These are phyloP conservation scores for Exophiala mesophila DNA, from an alignment of 2,329 filamentous ascomycete genomes.

Conservation along the genomic window DNA sequence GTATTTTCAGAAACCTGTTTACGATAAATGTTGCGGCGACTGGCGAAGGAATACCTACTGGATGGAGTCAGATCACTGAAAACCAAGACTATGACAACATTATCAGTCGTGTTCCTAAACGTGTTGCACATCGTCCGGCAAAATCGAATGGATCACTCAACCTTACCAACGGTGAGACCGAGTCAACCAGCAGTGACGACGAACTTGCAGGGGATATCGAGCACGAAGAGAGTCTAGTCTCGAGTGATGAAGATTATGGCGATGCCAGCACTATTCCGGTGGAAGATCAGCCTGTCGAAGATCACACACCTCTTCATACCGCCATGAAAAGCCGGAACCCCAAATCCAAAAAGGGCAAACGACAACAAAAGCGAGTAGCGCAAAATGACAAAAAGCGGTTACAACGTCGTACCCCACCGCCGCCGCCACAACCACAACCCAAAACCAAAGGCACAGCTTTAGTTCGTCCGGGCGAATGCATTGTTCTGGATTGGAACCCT, in stretches of 20 bases:
- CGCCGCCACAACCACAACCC: slow-evolving; percentile 19
- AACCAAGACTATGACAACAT: slow-evolving; percentile 20
- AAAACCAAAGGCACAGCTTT: slow-evolving; percentile 44
- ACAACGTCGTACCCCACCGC: slow-evolving; percentile 14
- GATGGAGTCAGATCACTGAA: slow-evolving; percentile 55
- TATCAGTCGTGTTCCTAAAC: slow-evolving; percentile 16
- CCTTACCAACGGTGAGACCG: slow-evolving; percentile 23
- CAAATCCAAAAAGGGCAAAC: slow-evolving; percentile 26
- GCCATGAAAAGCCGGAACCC: slow-evolving; percentile 20
- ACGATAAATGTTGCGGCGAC: slow-evolving; percentile 63
- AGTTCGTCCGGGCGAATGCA: slow-evolving; percentile 74
- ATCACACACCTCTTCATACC: slow-evolving; percentile 21
- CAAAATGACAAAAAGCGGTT: slow-evolving; percentile 21
- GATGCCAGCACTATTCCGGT: slow-evolving; percentile 19
- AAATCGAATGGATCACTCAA: slow-evolving; percentile 26
- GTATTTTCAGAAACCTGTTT: slow-evolving; percentile 67
- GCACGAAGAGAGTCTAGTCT: slow-evolving; percentile 13
- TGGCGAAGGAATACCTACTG: slow-evolving; percentile 61
- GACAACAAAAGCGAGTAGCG: slow-evolving; percentile 37
- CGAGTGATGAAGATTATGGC: slow-evolving; percentile 21
- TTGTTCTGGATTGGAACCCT: slow-evolving; percentile 80
- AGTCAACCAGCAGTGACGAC: slow-evolving; percentile 31
- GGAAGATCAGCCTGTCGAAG: slow-evolving; percentile 31
- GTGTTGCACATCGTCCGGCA: slow-evolving; percentile 25
- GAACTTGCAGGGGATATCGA: slow-evolving; percentile 28